phyloP scores from a whole-genome alignment of 2,329 filamentous ascomycete species.

The Pestalotiopsis sp. region DNA sequence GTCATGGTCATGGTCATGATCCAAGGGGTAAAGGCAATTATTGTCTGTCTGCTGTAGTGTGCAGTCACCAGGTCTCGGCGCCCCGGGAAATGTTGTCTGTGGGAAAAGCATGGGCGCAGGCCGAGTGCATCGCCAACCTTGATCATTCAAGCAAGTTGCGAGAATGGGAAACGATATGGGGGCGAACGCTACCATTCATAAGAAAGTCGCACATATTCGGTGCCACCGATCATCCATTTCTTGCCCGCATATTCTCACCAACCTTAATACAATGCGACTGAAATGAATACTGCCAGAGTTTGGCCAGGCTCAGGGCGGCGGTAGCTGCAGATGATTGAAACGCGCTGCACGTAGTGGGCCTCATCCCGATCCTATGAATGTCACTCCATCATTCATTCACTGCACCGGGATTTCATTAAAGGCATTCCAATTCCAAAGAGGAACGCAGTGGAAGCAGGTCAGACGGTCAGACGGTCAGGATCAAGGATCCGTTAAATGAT shows the following conservation, averaged over 20 bases:
- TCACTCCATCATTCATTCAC: neutral
- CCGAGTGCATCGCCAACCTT: neutral
- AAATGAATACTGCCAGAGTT: neutral
- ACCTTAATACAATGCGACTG: neutral
- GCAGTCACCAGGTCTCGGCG: neutral
- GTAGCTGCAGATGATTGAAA: neutral
- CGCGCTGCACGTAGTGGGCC: neutral
- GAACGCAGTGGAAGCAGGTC: neutral
- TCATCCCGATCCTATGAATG: neutral
- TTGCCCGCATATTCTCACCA: neutral
- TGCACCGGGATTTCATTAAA: neutral
- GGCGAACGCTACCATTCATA: neutral
- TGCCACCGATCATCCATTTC: neutral
- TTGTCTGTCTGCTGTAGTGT: neutral
- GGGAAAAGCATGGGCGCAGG: neutral
- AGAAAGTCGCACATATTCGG: neutral
- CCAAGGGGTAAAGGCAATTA: no score
- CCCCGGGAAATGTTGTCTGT: neutral
- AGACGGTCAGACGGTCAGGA: slow-evolving; percentile 5
- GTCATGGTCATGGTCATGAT: neutral
- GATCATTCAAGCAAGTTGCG: neutral
- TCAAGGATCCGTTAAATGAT: slow-evolving; percentile 2
- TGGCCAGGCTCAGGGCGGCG: neutral
- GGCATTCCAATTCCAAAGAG: neutral
- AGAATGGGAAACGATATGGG: neutral